Evolutionary conservation across 257 asterid genomes (phyloP).

Genomic region (Solanum sejunctum): DNA sequence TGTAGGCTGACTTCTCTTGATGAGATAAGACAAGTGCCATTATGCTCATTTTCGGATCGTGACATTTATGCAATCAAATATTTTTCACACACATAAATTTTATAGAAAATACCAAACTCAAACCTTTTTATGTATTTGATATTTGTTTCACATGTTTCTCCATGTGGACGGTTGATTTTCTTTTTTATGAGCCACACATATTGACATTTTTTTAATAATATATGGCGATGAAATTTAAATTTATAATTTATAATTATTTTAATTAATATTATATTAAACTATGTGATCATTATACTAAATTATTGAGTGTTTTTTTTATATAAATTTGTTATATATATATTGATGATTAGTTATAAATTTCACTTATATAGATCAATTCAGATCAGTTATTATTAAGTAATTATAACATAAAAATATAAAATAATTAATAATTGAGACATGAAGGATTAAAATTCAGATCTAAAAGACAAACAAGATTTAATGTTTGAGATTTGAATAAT

Average conservation of each 20-base stretch:
- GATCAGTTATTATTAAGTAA: fast-evolving
- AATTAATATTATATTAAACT: too few relatives aligned
- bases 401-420: not conserved
- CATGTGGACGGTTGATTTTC: too few relatives aligned
- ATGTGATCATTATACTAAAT: too few relatives aligned
- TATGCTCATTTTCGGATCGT: too few relatives aligned
- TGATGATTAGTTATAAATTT: not conserved
- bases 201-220: too few relatives aligned
- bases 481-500: not conserved
- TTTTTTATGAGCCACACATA: too few relatives aligned
- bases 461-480: not conserved
- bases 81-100: not conserved
- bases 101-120: not conserved
- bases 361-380: too few relatives aligned
- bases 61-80: not conserved
- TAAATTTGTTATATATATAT: not conserved
- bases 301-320: not conserved
- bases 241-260: too few relatives aligned
- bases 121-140: not conserved
- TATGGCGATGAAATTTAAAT: too few relatives aligned
- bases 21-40: too few relatives aligned
- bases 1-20: too few relatives aligned
- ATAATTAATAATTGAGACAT: not conserved
- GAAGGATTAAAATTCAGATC: not conserved
- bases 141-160: not conserved